Evolutionary conservation across 164 flowering plant species (phyloP).

Genomic region (Tetrastigma voinierianum): DNA sequence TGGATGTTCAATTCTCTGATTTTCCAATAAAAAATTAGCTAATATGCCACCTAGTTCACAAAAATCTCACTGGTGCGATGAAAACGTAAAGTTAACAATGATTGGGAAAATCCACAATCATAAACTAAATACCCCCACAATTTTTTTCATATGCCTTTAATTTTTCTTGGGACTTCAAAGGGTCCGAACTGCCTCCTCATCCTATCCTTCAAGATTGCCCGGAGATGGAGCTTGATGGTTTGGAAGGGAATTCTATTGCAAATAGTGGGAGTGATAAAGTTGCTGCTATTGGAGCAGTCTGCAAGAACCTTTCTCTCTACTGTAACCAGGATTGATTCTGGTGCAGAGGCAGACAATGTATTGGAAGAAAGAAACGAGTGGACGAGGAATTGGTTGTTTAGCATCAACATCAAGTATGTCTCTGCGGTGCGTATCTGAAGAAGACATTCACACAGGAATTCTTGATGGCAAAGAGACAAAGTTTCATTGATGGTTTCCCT

Average conservation of each 20-base stretch:
- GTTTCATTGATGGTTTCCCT: conserved; percentile 77
- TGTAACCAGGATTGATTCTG: conserved; percentile 47
- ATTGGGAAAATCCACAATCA: too few species aligned
- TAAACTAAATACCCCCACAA: too few species aligned
- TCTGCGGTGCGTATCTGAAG: conserved; percentile 52
- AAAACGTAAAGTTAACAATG: too few species aligned
- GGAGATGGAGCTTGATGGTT: conserved; percentile 55
- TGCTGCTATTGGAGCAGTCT: conserved; percentile 39
- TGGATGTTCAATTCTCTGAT: too few species aligned
- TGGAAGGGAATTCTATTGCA: conserved; percentile 48
- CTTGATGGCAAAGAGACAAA: conserved; percentile 55
- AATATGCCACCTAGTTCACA: too few species aligned
- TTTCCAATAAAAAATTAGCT: too few species aligned
- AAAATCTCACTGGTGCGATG: too few species aligned
- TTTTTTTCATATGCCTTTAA: too few species aligned
- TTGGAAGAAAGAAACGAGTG: conserved; percentile 57
- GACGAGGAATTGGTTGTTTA: conserved; percentile 53
- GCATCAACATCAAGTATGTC: conserved; percentile 56
- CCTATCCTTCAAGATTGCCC: conserved; percentile 44
- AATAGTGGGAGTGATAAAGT: conserved; percentile 41
- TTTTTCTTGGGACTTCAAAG: too few species aligned
- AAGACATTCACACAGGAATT: conserved; percentile 62
- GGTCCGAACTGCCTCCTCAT: conserved; percentile 39
- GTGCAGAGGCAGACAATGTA: conserved; percentile 51
- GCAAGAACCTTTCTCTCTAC: conserved; percentile 45